Evolutionary conservation across 345 rosid genomes (phyloP).

Genomic region (Bruguiera sexangula): DNA sequence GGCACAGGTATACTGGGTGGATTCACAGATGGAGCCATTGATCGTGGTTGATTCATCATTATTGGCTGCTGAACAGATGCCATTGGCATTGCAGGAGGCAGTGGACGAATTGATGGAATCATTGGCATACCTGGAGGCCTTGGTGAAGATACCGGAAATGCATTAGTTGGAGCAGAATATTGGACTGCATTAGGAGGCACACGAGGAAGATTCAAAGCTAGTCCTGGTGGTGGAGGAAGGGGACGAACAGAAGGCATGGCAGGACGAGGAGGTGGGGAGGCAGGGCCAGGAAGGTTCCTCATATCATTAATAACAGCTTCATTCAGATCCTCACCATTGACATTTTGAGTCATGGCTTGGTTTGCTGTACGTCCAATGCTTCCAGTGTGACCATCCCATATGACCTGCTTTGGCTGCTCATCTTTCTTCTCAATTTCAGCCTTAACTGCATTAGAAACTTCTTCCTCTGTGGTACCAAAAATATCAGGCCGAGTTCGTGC

Average conservation of each 20-base stretch:
- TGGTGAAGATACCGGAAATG: slow-evolving; percentile 44
- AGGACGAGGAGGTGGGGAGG: slow-evolving; percentile 79
- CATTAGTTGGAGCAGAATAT: slow-evolving; percentile 42
- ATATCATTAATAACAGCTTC: slow-evolving; percentile 40
- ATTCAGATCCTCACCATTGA: slow-evolving; percentile 52
- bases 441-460: slow-evolving; percentile 90
- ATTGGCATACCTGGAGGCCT: slow-evolving; percentile 66
- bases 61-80: slow-evolving; percentile 55
- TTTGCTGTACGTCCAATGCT: slow-evolving; percentile 95
- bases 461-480: slow-evolving; percentile 92
- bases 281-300: slow-evolving; percentile 75
- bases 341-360: slow-evolving; percentile 71
- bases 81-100: slow-evolving; percentile 54
- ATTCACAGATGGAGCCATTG: slow-evolving; percentile 49
- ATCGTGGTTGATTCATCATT: slow-evolving; percentile 58
- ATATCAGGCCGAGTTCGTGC: slow-evolving; percentile 91
- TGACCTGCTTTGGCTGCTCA: slow-evolving; percentile 87
- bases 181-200: slow-evolving; percentile 50
- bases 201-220: slow-evolving; percentile 74
- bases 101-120: slow-evolving; percentile 53
- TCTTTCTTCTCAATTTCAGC: slow-evolving; percentile 95
- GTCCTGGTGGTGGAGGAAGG: slow-evolving; percentile 81
- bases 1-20: slow-evolving; percentile 46
- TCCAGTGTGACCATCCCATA: slow-evolving; percentile 94
- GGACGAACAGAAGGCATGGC: slow-evolving; percentile 62